Base-by-base conservation (phyloP, 2,329 filamentous ascomycete species). In the Lizonia empirigonia region DNA sequence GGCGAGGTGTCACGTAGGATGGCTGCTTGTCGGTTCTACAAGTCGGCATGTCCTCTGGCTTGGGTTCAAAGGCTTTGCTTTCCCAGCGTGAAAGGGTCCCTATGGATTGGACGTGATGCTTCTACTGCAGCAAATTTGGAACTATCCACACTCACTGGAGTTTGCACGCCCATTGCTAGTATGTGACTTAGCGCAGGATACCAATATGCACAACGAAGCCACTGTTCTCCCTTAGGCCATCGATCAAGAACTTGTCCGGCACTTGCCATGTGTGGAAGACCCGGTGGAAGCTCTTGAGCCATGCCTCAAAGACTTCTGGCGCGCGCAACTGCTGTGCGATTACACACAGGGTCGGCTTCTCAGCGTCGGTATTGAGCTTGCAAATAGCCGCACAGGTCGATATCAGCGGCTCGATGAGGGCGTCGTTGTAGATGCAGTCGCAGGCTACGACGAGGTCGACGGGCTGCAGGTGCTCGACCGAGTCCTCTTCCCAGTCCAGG, bases 391-490 rank as follows among this genome's bases (percentile, higher is more conserved):
- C 84, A 69, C 90, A 96, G 0, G 90, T 89, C 63, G 87, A 83
- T n/a, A 94, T 89, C 39, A 97, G 83, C 0, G 92, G 91, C 34
- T 83, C 77, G 19, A 97, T 84, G 3, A 97, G 82, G 2, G 88
- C 84, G 59, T 96, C 90, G 74, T 97, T 99, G 78, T 95, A 99
- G 61, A 99, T 88, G 73, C 92, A 97, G 73, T 99, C 94, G 68
- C 91, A 96, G 4, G 91, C 91, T 27, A 97, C 71, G 9, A 97
- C 78, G 12, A 85, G 74, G 64, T 95, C 88, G 59, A 94, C 81
- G 54, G 84, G 81, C 0, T 80, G 78, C 7, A 78, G 61, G 4
- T 67, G 65, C 1, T 64, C 59, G 1, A 81, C 69, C 37, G 76
- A 74, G 60, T 83, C 79, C 1, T 71, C 71, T 69, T 97, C 92